Evolutionary conservation across 306 rosid species (phyloP), one percentile per base, ranked within the genome.

Genomic region (Casuarina cunninghamiana): DNA sequence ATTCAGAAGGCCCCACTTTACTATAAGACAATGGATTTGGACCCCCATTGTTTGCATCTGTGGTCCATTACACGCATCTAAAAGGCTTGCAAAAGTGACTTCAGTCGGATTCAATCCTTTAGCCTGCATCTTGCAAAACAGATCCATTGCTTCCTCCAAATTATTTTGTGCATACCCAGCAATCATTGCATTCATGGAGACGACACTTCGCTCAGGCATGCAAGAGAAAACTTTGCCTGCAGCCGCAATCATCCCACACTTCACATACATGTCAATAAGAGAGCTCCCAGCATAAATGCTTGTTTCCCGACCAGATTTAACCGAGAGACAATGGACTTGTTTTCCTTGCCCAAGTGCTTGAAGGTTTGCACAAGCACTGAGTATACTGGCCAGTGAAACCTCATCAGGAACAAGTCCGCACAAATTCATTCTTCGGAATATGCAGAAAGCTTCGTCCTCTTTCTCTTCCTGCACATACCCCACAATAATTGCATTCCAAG

Each of bases 401-500:
- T 93, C 91, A 39, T 93, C 97, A 10, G 94, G 90, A 58, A 89
- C 77, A 44, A 83, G 15, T 45, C 88, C 90, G 6, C 83, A 65
- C 15, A 51, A 76, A 76, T 4, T 85, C 98, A 91, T 93, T 82
- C 88, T 91, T 75, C 46, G 82, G 75, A 91, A 93, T 87, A 91
- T 82, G 75, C 72, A 76, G 80, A 93, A 85, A 75, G 96, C 97
- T 51, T 84, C 83, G 2, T 13, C 67, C 75, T 88, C 91, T 7
- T 84, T 78, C 76, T 88, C 89, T 75, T 83, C 93, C 58, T 88
- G 94, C 53, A 89, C 94, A 16, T 89, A 88, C 70, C 98, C 97
- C 69, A 91, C 97, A 72, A 93, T 86, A 78, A 93, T 93, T 72
- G 89, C 91, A 83, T 93, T 91, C 97, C 97, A 93, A 6, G 97